A percentile compares a stretch with the other conserved stretches of the same genome.
These are phyloP conservation scores for Sarocladiaceae sp. DNA, from an alignment of 2,329 filamentous ascomycete species.

Conservation along the genomic window DNA sequence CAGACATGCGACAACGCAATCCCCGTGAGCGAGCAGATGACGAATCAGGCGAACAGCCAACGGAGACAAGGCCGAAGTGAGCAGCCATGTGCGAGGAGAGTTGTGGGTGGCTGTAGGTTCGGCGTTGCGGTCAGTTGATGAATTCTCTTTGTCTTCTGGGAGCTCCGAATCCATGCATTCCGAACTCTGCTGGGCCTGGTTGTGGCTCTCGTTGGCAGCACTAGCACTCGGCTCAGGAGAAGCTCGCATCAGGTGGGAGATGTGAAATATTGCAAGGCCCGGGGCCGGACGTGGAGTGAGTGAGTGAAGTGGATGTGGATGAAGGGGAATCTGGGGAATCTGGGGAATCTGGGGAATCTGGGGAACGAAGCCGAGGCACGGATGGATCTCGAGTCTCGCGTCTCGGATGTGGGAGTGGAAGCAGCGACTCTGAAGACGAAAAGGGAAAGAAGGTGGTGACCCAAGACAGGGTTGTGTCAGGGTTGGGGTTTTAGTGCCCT, in stretches of 20 bases:
- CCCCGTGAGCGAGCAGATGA: conserved; percentile 80
- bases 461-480: too few relatives aligned
- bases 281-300: too few relatives aligned
- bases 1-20: conserved; percentile 81
- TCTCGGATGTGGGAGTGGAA: too few relatives aligned
- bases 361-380: too few relatives aligned
- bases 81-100: conserved; percentile 83
- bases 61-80: conserved; percentile 81
- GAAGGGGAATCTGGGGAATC: too few relatives aligned
- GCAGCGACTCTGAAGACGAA: too few relatives aligned
- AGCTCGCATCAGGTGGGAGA: background rate
- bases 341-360: too few relatives aligned
- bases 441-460: too few relatives aligned
- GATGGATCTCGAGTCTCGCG: too few relatives aligned
- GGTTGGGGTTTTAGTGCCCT: too few relatives aligned
- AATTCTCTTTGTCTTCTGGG: conserved; percentile 7
- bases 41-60: conserved; percentile 77
- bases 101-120: conserved; percentile 53
- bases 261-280: too few relatives aligned
- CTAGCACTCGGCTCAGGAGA: background rate
- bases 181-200: background rate
- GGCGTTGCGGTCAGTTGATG: conserved; percentile 11
- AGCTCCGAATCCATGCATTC: background rate
- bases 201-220: background rate
- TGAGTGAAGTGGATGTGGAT: too few relatives aligned